Percentiles rank a stretch among this genome's conserved stretches.
Conservation (phyloP, 2,329 filamentous ascomycete species). For the Pochonia chlamydosporia region DNA sequence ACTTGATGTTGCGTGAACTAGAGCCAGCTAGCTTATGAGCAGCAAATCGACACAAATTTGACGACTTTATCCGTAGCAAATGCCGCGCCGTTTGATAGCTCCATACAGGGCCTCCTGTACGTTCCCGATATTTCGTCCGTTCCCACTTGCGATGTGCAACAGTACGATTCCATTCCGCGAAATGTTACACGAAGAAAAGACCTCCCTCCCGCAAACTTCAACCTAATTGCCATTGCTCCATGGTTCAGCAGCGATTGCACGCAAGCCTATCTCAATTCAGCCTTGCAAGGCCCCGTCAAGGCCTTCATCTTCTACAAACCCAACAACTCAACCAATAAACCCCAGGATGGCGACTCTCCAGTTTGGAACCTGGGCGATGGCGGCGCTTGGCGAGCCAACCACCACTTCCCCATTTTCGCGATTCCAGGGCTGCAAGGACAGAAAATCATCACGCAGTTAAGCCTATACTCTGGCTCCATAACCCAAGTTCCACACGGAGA, state of each 20-base stretch:
- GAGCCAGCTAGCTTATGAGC: slow-evolving; percentile 46
- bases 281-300: slow-evolving; percentile 52
- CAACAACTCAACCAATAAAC: slow-evolving; percentile 49
- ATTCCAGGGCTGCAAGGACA: slow-evolving; percentile 62
- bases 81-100: slow-evolving; percentile 50
- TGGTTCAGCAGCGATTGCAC: slow-evolving; percentile 77
- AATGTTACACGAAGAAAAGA: slow-evolving; percentile 71
- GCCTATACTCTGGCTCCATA: slow-evolving; percentile 72
- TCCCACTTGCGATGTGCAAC: slow-evolving; percentile 58
- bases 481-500: slow-evolving; percentile 53
- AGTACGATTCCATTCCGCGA: slow-evolving; percentile 60
- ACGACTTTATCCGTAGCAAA: slow-evolving; percentile 71
- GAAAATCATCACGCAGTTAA: slow-evolving; percentile 64
- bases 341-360: slow-evolving; percentile 58
- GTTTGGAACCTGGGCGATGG: slow-evolving; percentile 67
- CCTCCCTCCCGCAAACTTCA: slow-evolving; percentile 63
- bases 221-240: slow-evolving; percentile 75
- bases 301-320: slow-evolving; percentile 60
- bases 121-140: slow-evolving; percentile 61
- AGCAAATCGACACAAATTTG: slow-evolving; percentile 51
- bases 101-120: slow-evolving; percentile 76
- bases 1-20: slow-evolving; percentile 12
- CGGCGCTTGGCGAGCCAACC: slow-evolving; percentile 64
- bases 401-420: slow-evolving; percentile 77
- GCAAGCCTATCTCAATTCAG: slow-evolving; percentile 60